phyloP scores from a whole-genome alignment of 2,329 filamentous ascomycete species.

The Alternaria rosae region DNA sequence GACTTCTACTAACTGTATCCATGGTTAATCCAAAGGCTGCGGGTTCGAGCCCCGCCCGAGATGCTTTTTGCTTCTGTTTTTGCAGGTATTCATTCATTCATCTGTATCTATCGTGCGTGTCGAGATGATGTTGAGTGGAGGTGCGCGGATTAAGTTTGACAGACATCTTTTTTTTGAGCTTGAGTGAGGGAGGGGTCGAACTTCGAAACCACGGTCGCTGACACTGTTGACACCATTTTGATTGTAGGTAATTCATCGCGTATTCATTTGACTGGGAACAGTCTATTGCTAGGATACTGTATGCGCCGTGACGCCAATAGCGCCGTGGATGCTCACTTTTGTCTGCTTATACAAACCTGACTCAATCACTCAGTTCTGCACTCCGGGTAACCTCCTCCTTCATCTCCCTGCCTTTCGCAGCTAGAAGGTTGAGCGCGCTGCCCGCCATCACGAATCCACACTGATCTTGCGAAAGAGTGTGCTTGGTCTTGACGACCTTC shows the following conservation, averaged over 20 bases:
- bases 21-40: slow-evolving; percentile 39
- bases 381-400: slow-evolving; percentile 47
- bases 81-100: neutral
- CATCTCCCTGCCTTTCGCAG: slow-evolving; percentile 62
- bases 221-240: neutral
- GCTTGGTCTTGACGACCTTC: slow-evolving; percentile 77
- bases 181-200: neutral
- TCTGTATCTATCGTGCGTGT: neutral
- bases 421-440: slow-evolving; percentile 89
- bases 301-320: neutral
- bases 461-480: slow-evolving; percentile 89
- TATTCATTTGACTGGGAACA: neutral
- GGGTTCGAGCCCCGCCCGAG: slow-evolving; percentile 45
- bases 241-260: neutral
- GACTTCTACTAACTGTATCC: slow-evolving; percentile 34
- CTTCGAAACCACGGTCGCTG: neutral
- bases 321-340: neutral
- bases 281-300: neutral
- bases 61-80: slow-evolving; percentile 31
- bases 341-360: neutral
- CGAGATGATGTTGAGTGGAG: neutral
- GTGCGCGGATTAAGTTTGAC: neutral
- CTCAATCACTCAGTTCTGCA: slow-evolving; percentile 50
- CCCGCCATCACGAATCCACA: slow-evolving; percentile 91
- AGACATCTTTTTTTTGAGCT: neutral